Conservation (phyloP, 257 asterid species). For the Solanum okadae region DNA sequence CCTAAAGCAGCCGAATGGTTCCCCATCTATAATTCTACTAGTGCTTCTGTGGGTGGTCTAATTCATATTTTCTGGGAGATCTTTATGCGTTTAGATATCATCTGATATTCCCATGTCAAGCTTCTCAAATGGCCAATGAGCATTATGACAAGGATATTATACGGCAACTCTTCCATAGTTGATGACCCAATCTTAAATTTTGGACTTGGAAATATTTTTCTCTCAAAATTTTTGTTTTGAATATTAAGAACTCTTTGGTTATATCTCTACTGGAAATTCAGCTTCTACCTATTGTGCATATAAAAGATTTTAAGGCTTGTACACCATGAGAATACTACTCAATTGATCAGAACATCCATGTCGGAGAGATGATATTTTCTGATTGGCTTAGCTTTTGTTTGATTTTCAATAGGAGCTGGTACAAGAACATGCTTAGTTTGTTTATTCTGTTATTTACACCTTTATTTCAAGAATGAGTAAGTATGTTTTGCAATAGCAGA, state of each 20-base stretch:
- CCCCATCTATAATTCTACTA: not conserved
- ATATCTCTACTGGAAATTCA: not conserved
- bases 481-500: slow-evolving; percentile 22
- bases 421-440: not conserved
- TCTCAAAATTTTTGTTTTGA: not conserved
- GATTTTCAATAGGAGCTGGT: not conserved
- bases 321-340: not conserved
- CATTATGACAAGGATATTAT: not conserved
- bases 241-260: not conserved
- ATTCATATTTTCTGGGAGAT: not conserved
- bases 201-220: not conserved
- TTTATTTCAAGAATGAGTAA: not conserved
- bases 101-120: not conserved
- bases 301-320: not conserved
- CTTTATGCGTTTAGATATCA: not conserved
- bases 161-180: not conserved
- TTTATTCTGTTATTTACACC: not conserved
- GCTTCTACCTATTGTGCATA: not conserved
- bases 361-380: not conserved
- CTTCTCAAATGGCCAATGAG: not conserved
- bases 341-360: not conserved
- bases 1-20: not conserved
- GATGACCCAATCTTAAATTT: not conserved
- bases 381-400: not conserved
- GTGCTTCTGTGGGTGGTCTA: not conserved